Evolutionary conservation across 2,329 filamentous ascomycete species (phyloP).

Genomic region (Berkeleyomyces basicola): DNA sequence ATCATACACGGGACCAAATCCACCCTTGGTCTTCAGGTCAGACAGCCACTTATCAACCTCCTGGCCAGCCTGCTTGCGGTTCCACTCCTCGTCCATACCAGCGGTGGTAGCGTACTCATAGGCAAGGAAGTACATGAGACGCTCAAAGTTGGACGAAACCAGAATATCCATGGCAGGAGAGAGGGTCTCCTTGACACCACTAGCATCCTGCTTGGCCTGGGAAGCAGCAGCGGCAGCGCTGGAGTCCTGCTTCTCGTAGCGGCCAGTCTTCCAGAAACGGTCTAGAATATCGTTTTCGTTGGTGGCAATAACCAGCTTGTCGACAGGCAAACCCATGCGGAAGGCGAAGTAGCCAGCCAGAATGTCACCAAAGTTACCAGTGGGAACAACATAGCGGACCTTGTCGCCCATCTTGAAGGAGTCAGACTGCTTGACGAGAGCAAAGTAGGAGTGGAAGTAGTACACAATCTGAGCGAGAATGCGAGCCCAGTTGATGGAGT

Average conservation of each 20-base stretch:
- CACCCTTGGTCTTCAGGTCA: constrained; percentile 63
- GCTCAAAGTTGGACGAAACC: constrained; percentile 91
- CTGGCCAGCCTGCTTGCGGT: constrained; percentile 53
- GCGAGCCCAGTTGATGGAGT: constrained; percentile 91
- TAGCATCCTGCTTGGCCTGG: constrained; percentile 42
- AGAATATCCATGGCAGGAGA: constrained; percentile 97
- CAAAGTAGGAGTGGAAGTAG: constrained; percentile 92
- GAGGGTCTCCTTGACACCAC: constrained; percentile 76
- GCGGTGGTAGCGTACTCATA: constrained; percentile 47
- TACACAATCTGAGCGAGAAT: constrained; percentile 95
- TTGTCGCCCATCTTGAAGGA: constrained; percentile 48
- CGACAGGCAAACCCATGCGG: constrained; percentile 71
- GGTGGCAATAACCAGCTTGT: constrained; percentile 82
- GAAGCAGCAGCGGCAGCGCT: constrained; percentile 31
- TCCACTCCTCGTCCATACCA: constrained; percentile 48
- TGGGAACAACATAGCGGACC: constrained; percentile 77
- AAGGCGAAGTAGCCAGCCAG: constrained; percentile 85
- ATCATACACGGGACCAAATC: constrained; percentile 60
- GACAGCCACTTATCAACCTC: constrained; percentile 63
- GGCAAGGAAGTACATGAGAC: constrained; percentile 82
- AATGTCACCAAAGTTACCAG: constrained; percentile 94
- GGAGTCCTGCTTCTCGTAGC: constrained; percentile 66
- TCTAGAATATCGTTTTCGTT: constrained; percentile 97
- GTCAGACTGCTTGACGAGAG: constrained; percentile 45
- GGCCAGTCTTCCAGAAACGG: constrained; percentile 81